Conservation (phyloP, 805 yeast species). For the Wickerhamomyces mucosus region DNA sequence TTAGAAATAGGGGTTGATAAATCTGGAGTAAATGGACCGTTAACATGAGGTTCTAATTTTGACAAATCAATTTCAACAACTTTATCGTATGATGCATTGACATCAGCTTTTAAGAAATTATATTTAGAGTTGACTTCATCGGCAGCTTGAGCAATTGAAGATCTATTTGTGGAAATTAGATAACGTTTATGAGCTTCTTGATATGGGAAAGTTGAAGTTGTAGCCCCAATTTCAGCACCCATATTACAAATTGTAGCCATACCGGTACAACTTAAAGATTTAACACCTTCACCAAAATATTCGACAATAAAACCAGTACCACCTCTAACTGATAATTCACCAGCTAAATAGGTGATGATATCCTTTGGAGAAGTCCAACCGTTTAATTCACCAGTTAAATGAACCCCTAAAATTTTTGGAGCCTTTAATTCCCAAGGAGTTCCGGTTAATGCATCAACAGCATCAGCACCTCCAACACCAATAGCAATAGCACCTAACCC, state of each 20-base stretch:
- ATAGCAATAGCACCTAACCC: conserved; percentile 97
- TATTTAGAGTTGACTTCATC: conserved; percentile 43
- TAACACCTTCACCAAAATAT: conserved; percentile 93
- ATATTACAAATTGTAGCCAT: conserved; percentile 99
- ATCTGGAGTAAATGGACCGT: conserved; percentile 99
- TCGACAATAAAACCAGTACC: conserved; percentile 97
- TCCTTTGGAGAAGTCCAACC: conserved; percentile 99
- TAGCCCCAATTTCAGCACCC: conserved; percentile 99
- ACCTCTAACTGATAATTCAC: conserved; percentile 89
- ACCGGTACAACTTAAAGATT: conserved; percentile 87
- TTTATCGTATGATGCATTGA: conserved; percentile 84
- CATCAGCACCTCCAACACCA: conserved; percentile 99
- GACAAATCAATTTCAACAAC: conserved; percentile 82
- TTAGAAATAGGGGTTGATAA: conserved; percentile 85
- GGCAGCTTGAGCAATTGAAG: conserved; percentile 75
- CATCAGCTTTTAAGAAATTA: conserved; percentile 73
- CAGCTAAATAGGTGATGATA: conserved; percentile 88
- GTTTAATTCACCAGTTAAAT: conserved; percentile 75
- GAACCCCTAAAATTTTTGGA: conserved; percentile 89
- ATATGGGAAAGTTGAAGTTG: conserved; percentile 96
- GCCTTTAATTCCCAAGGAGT: conserved; percentile 99
- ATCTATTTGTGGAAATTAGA: conserved; percentile 76
- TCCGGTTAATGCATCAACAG: conserved; percentile 95
- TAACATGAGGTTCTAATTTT: conserved; percentile 86
- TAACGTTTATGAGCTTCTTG: conserved; percentile 72